Base-by-base conservation (phyloP, 163 green algal genomes). In the Coccomyxa subellipsoidea region DNA sequence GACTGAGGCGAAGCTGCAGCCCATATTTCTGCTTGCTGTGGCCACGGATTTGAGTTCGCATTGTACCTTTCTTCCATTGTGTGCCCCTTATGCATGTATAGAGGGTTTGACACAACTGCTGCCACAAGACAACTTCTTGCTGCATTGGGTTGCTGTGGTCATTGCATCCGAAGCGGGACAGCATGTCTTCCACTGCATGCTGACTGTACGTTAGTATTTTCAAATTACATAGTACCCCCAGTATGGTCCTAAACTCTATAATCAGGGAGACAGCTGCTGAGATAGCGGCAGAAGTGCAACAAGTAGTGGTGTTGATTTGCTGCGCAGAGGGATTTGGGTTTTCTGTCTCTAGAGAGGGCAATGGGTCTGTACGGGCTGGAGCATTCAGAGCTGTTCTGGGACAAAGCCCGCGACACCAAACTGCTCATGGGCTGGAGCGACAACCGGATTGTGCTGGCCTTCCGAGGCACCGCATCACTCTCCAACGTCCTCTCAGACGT, bases 401-500 rank as follows among this genome's bases (percentile, higher is more conserved):
- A 93, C 40, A 78, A 84, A 59, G 38, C 78, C 40, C 79, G 84
- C 0, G 89, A 92, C 85, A 94, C 89, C 54, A 90, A 90, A 77
- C 81, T 90, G 54, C 35, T 93, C 39, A 36, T 94, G 34, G 90
- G 86, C 29, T 93, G 86, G 86, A 83, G 75, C 79, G 27, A 53
- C 23, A 78, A 81, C 31, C 86, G 39, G 7, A 76, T 91, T 0
- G 79, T 94, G 27, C 23, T 93, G 0, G 80, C 87, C 66, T 92
- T 93, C 76, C 83, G 90, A 31, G 90, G 90, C 32, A 92, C 89
- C 8, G 86, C 83, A 38, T 87, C 78, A 59, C 29, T 90, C 15
- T 72, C 83, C 77, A 92, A 94, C 75, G 86, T 88, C 5, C 37
- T 84, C 25, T 81, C 86, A 34, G 90, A 94, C 84, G 38, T 91